A percentile compares a stretch with the other conserved stretches of the same genome.
Evolutionary conservation across 306 rosid species (phyloP).

Genomic region (Quercus variabilis): DNA sequence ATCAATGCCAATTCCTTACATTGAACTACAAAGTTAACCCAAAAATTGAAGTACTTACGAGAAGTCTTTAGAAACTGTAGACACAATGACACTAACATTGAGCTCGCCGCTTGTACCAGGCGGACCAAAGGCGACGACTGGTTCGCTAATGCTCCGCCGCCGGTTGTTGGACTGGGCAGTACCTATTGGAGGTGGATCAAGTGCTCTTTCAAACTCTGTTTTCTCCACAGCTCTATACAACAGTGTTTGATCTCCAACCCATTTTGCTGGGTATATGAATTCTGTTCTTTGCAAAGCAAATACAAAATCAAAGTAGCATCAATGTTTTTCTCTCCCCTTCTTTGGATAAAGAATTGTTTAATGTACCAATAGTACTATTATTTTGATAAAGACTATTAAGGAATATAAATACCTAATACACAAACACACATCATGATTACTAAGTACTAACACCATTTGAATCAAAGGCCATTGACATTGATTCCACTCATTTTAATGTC

Average conservation of each 20-base stretch:
- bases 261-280: slow-evolving; percentile 79
- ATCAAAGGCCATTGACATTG: no score
- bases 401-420: no score
- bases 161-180: slow-evolving; percentile 20
- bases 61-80: slow-evolving; percentile 72
- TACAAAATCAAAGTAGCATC: not conserved
- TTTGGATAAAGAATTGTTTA: no score
- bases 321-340: no score
- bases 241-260: slow-evolving; percentile 94
- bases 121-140: slow-evolving; percentile 81
- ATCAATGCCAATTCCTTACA: no score
- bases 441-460: no score
- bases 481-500: no score
- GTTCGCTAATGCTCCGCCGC: slow-evolving; percentile 54
- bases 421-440: no score
- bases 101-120: slow-evolving; percentile 87
- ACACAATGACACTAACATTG: slow-evolving; percentile 85
- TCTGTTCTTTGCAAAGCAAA: slow-evolving; percentile 34
- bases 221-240: slow-evolving; percentile 72
- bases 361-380: no score
- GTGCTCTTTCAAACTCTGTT: slow-evolving; percentile 60
- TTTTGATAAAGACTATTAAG: no score
- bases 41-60: slow-evolving; percentile 42
- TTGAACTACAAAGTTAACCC: not conserved
- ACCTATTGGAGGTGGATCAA: slow-evolving; percentile 71